Conservation (phyloP, 2,329 filamentous ascomycete species). For the Scleromitrula shiraiana region DNA sequence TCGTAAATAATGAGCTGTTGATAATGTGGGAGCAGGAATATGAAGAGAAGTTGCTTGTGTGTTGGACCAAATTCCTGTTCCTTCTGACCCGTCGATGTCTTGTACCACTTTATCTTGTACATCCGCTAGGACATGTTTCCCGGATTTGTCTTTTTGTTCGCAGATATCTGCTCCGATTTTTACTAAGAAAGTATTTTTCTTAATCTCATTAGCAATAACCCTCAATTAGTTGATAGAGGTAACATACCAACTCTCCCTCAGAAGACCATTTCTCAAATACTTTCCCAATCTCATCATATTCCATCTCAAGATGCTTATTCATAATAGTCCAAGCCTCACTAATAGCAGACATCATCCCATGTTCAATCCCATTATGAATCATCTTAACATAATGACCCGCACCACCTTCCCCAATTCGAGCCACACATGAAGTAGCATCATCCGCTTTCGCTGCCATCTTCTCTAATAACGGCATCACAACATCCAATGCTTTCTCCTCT, state of each 20-base stretch:
- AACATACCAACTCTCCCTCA: slow-evolving; percentile 44
- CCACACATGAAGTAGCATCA: slow-evolving; percentile 62
- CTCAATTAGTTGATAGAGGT: not conserved
- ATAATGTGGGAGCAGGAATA: slow-evolving; percentile 56
- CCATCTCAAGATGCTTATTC: slow-evolving; percentile 47
- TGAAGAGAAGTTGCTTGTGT: slow-evolving; percentile 54
- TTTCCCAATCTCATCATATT: slow-evolving; percentile 51
- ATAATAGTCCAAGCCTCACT: slow-evolving; percentile 60
- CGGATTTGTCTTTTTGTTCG: slow-evolving; percentile 36
- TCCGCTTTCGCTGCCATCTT: slow-evolving; percentile 55
- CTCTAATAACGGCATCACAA: slow-evolving; percentile 52
- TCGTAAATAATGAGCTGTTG: slow-evolving; percentile 43
- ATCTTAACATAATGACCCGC: slow-evolving; percentile 69
- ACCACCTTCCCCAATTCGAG: slow-evolving; percentile 62
- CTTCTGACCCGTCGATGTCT: slow-evolving; percentile 57
- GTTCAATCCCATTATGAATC: slow-evolving; percentile 68
- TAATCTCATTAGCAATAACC: not conserved
- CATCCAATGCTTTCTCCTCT: slow-evolving; percentile 46
- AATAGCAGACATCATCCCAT: slow-evolving; percentile 59
- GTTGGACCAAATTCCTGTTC: slow-evolving; percentile 59
- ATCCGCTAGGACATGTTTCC: slow-evolving; percentile 39
- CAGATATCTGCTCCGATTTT: slow-evolving; percentile 56
- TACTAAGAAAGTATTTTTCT: slow-evolving; percentile 51
- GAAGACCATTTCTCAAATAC: slow-evolving; percentile 54
- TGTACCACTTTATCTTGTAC: slow-evolving; percentile 60